phyloP scores from a whole-genome alignment of 2,329 filamentous ascomycete genomes.

The Botrytis byssoidea region DNA sequence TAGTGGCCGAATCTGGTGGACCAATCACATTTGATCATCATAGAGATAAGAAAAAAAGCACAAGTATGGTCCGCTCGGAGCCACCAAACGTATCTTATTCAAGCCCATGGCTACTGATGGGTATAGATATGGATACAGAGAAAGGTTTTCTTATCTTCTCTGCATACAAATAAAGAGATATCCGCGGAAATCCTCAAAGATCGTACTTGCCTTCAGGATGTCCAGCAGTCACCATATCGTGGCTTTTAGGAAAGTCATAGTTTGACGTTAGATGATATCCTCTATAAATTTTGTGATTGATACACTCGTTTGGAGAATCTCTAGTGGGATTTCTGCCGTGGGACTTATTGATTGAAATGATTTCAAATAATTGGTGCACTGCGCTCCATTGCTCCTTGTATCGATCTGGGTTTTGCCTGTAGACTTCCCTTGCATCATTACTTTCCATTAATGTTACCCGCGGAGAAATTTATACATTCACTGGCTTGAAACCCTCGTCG shows the following conservation, averaged over 20 bases:
- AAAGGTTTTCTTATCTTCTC: neutral
- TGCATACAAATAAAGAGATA: neutral
- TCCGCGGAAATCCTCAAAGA: constrained; percentile 19
- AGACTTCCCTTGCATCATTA: neutral
- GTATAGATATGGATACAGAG: constrained; percentile 2
- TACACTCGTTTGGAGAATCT: neutral
- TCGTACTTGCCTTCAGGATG: neutral
- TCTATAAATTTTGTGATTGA: neutral
- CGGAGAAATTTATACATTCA: neutral
- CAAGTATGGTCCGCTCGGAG: neutral
- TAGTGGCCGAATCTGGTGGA: neutral
- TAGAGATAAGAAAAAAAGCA: constrained; percentile 13
- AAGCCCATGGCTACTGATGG: constrained; percentile 3
- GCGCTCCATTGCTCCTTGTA: neutral
- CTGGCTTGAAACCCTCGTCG: neutral
- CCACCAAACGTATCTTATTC: neutral
- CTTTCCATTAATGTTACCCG: neutral
- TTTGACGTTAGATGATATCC: neutral
- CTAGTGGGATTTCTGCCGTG: neutral
- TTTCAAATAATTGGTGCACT: neutral
- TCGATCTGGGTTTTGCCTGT: neutral
- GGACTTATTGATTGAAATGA: neutral
- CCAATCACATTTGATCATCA: constrained; percentile 6
- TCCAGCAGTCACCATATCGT: constrained; percentile 4
- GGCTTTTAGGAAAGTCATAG: neutral